A percentile compares a stretch with the other conserved stretches of the same genome.
Evolutionary conservation across 805 yeast genomes (phyloP).

Genomic region (Metschnikowia corniflorae): DNA sequence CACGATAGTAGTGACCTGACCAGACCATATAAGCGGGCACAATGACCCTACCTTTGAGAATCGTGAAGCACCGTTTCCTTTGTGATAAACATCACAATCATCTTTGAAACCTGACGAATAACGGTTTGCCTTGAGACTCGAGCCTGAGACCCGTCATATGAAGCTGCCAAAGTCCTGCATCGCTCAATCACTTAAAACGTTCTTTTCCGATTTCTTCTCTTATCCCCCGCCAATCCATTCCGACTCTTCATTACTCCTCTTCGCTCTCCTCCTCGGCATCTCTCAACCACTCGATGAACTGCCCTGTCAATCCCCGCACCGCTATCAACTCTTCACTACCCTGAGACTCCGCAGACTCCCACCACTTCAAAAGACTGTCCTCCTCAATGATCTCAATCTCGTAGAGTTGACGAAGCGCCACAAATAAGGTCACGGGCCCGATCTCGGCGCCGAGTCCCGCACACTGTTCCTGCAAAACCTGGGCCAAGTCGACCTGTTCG

Average conservation of each 20-base stretch:
- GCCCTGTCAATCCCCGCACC: slow-evolving; percentile 56
- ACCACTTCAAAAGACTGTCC: slow-evolving; percentile 78
- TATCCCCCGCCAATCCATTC: neutral
- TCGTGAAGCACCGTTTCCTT: too few species aligned
- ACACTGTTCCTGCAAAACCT: slow-evolving; percentile 47
- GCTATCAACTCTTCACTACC: slow-evolving; percentile 41
- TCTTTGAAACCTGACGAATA: too few species aligned
- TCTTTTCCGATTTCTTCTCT: too few species aligned
- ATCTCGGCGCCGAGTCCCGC: slow-evolving; percentile 34
- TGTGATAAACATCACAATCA: too few species aligned
- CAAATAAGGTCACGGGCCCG: slow-evolving; percentile 48
- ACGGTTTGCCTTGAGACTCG: too few species aligned
- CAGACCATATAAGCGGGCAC: too few species aligned
- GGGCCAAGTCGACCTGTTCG: slow-evolving; percentile 73
- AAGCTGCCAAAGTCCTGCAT: too few species aligned
- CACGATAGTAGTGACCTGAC: too few species aligned
- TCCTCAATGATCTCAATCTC: slow-evolving; percentile 83
- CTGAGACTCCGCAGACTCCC: slow-evolving; percentile 46
- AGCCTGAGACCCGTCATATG: too few species aligned
- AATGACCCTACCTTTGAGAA: too few species aligned
- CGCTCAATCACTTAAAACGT: too few species aligned
- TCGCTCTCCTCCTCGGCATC: slow-evolving; percentile 68
- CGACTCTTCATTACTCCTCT: slow-evolving; percentile 23
- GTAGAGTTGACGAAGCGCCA: slow-evolving; percentile 60
- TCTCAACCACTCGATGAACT: slow-evolving; percentile 84